phyloP scores from a whole-genome alignment of 306 rosid species.

The Echinosophora koreensis region DNA sequence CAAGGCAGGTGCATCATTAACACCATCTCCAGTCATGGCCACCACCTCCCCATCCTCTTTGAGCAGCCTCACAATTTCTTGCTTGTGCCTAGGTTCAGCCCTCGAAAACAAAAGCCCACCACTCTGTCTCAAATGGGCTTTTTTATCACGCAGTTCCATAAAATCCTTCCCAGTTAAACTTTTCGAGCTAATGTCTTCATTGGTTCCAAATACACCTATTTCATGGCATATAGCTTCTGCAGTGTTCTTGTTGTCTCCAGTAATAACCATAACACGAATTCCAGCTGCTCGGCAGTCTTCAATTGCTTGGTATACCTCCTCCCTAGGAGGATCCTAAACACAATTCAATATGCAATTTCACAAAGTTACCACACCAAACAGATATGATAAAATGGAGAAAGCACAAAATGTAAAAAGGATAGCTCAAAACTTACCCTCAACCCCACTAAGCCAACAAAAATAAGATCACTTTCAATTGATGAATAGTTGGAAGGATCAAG shows the following conservation, averaged over 20 bases:
- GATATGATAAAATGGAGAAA: constrained; percentile 7
- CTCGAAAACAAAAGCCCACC: constrained; percentile 95
- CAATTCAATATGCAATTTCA: constrained; percentile 38
- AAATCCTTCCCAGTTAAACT: constrained; percentile 88
- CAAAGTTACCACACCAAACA: constrained; percentile 34
- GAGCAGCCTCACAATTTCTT: constrained; percentile 90
- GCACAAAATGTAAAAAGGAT: constrained; percentile 23
- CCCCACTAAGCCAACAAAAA: constrained; percentile 89
- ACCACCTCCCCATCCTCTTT: constrained; percentile 90
- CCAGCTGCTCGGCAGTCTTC: constrained; percentile 97
- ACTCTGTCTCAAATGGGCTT: constrained; percentile 64
- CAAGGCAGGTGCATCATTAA: constrained; percentile 97
- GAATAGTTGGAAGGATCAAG: constrained; percentile 88
- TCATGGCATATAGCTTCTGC: constrained; percentile 96
- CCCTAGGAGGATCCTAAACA: constrained; percentile 90
- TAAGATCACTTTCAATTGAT: constrained; percentile 78
- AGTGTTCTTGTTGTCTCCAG: constrained; percentile 92
- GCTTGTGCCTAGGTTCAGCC: constrained; percentile 97
- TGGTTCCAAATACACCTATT: constrained; percentile 79
- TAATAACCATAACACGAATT: constrained; percentile 92
- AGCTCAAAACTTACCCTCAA: constrained; percentile 74
- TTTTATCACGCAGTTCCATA: constrained; percentile 65
- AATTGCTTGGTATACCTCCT: constrained; percentile 84
- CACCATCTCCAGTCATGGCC: constrained; percentile 96
- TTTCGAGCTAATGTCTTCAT: constrained; percentile 68